phyloP scores from a whole-genome alignment of 31 red algal genomes.

The Asparagopsis taxiformis region DNA sequence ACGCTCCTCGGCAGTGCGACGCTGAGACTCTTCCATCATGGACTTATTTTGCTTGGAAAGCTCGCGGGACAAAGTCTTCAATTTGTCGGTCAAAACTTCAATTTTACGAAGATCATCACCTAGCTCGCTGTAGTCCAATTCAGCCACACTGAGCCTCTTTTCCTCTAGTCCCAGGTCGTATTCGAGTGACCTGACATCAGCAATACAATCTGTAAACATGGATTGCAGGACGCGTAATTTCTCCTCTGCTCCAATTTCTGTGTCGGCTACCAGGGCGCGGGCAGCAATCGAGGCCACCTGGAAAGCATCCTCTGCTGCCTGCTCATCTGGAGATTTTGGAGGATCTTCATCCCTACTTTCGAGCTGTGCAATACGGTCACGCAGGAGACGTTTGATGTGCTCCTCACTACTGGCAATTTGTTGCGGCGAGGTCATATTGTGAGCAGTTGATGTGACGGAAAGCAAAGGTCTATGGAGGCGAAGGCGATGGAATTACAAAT shows the following conservation, averaged over 20 bases:
- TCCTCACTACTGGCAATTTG: conserved; percentile 35
- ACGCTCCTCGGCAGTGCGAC: conserved; percentile 55
- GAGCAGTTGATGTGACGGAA: too few relatives aligned
- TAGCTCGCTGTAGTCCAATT: conserved; percentile 66
- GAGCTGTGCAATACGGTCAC: conserved; percentile 64
- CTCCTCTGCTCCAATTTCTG: conserved; percentile 54
- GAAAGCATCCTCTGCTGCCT: conserved; percentile 61
- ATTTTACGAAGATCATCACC: conserved; percentile 68
- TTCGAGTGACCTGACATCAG: conserved; percentile 49
- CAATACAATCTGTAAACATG: conserved; percentile 65
- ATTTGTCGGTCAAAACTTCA: conserved; percentile 57
- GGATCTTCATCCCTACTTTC: conserved; percentile 68
- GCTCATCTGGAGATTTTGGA: conserved; percentile 53
- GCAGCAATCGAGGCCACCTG: conserved; percentile 59
- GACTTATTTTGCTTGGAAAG: conserved; percentile 63
- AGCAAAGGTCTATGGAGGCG: too few relatives aligned
- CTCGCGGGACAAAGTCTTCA: conserved; percentile 50
- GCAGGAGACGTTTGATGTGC: conserved; percentile 45
- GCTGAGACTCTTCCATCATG: conserved; percentile 43
- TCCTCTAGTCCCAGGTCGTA: conserved; percentile 62
- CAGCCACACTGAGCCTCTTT: conserved; percentile 59
- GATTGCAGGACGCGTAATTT: conserved; percentile 63
- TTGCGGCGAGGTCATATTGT: conserved; percentile 52
- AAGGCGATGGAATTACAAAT: too few relatives aligned
- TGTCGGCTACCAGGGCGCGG: conserved; percentile 50